A percentile compares a stretch with the other conserved stretches of the same genome.
These are phyloP conservation scores for Colletotrichum abscissum DNA, from an alignment of 2,329 filamentous ascomycete species.

Conservation along the genomic window DNA sequence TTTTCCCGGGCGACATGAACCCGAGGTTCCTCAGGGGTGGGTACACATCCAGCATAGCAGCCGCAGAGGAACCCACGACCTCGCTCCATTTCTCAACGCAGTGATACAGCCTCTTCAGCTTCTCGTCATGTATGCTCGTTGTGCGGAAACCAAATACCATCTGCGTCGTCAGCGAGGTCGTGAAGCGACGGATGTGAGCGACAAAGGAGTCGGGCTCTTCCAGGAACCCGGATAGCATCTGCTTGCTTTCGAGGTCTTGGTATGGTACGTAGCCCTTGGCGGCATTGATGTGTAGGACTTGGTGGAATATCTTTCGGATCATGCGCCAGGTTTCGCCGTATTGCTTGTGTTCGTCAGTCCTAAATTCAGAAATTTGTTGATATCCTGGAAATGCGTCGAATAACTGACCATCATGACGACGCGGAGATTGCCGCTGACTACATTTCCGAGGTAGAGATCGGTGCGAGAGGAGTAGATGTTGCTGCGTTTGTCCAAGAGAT, in stretches of 20 bases:
- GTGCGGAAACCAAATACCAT: conserved; percentile 63
- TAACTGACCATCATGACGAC: conserved; percentile 21
- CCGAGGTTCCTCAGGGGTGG: conserved; percentile 47
- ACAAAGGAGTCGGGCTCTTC: conserved; percentile 53
- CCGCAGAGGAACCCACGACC: conserved; percentile 52
- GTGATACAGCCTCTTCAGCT: conserved; percentile 56
- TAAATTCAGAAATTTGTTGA: not conserved
- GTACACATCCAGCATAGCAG: conserved; percentile 58
- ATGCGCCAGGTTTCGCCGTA: conserved; percentile 28
- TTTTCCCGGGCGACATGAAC: conserved; percentile 15
- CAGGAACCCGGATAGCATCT: conserved; percentile 52
- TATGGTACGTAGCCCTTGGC: conserved; percentile 52
- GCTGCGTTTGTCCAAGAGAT: conserved; percentile 62
- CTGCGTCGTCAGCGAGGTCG: conserved; percentile 59
- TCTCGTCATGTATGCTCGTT: conserved; percentile 52
- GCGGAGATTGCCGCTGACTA: conserved; percentile 8
- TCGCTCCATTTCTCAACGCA: conserved; percentile 47
- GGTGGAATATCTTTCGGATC: conserved; percentile 47
- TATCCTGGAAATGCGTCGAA: no score
- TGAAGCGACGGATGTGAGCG: conserved; percentile 59
- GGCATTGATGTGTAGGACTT: conserved; percentile 49
- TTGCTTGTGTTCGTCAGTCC: not conserved
- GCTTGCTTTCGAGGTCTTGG: conserved; percentile 55
- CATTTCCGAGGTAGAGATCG: conserved; percentile 15
- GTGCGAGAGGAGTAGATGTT: conserved; percentile 60